These are phyloP conservation scores for Alternaria arbusti DNA, from an alignment of 2,329 filamentous ascomycete genomes.

Conservation along the genomic window DNA sequence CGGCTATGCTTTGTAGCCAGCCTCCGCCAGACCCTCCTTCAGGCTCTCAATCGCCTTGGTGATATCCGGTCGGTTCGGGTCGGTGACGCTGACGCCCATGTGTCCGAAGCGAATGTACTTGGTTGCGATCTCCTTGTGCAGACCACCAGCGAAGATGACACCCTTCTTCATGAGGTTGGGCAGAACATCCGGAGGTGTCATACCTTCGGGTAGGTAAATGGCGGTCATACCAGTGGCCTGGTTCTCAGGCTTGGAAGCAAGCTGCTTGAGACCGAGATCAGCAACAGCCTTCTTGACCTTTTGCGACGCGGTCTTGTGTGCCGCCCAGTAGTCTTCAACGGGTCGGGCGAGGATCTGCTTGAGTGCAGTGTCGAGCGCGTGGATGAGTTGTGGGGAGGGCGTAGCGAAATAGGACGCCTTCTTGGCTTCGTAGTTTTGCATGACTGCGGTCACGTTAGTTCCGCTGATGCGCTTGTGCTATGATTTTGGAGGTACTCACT, in stretches of 20 bases:
- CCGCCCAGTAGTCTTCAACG: slow-evolving; percentile 80
- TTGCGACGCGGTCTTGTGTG: slow-evolving; percentile 79
- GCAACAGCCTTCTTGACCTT: slow-evolving; percentile 84
- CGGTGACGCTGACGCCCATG: slow-evolving; percentile 93
- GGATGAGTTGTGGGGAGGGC: slow-evolving; percentile 90
- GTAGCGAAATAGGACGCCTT: slow-evolving; percentile 99
- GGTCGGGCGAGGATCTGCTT: slow-evolving; percentile 83
- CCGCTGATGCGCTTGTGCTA: neutral
- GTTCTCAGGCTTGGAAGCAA: slow-evolving; percentile 83
- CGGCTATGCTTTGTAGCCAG: slow-evolving; percentile 62
- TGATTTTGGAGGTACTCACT: slow-evolving; percentile 57
- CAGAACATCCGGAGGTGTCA: slow-evolving; percentile 81
- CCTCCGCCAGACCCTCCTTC: slow-evolving; percentile 75
- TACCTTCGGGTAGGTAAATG: slow-evolving; percentile 86
- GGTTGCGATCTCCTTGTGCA: slow-evolving; percentile 93
- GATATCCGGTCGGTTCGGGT: slow-evolving; percentile 79
- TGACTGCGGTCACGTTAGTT: slow-evolving; percentile 64
- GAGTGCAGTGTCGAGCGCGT: slow-evolving; percentile 87
- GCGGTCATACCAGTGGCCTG: slow-evolving; percentile 98
- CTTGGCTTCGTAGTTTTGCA: slow-evolving; percentile 98
- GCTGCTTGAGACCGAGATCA: slow-evolving; percentile 83
- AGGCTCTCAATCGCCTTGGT: slow-evolving; percentile 83
- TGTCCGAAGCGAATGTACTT: slow-evolving; percentile 97
- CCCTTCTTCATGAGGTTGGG: slow-evolving; percentile 85
- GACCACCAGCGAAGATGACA: slow-evolving; percentile 90